Conservation (phyloP, 306 rosid species). For the Delonix regia region DNA sequence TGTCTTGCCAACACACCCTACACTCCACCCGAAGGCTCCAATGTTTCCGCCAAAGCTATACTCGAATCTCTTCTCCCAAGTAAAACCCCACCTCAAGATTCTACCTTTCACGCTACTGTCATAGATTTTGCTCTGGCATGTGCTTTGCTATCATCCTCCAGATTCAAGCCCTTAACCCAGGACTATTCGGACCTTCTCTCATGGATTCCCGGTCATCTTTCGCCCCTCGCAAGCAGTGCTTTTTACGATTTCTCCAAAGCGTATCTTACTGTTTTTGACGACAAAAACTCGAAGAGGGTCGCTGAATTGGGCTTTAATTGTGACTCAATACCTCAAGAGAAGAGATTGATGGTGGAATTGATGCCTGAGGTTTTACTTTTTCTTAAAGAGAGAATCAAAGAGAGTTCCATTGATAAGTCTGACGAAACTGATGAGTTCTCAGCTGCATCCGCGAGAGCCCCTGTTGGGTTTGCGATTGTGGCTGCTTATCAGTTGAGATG, state of each 20-base stretch:
- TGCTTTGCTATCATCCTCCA: slow-evolving; percentile 66
- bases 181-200: slow-evolving; percentile 54
- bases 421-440: slow-evolving; percentile 67
- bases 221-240: slow-evolving; percentile 52
- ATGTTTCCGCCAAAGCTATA: slow-evolving; percentile 60
- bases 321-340: slow-evolving; percentile 47
- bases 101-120: slow-evolving; percentile 46
- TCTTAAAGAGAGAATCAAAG: slow-evolving; percentile 70
- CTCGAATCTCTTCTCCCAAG: slow-evolving; percentile 65
- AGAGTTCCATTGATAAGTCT: slow-evolving; percentile 73
- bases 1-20: slow-evolving; percentile 47
- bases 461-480: slow-evolving; percentile 71
- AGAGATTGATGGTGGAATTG: slow-evolving; percentile 67
- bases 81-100: slow-evolving; percentile 11
- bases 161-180: slow-evolving; percentile 40
- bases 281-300: slow-evolving; percentile 37
- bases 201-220: slow-evolving; percentile 69
- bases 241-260: slow-evolving; percentile 53
- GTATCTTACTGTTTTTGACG: slow-evolving; percentile 35
- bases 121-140: slow-evolving; percentile 72
- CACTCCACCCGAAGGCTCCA: slow-evolving; percentile 45
- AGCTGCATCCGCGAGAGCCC: slow-evolving; percentile 80
- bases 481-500: slow-evolving; percentile 90
- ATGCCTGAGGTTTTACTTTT: slow-evolving; percentile 62
- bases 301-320: slow-evolving; percentile 55